These are phyloP conservation scores for Sporothrix euskadiensis DNA, from an alignment of 2,329 filamentous ascomycete species.

Conservation along the genomic window DNA sequence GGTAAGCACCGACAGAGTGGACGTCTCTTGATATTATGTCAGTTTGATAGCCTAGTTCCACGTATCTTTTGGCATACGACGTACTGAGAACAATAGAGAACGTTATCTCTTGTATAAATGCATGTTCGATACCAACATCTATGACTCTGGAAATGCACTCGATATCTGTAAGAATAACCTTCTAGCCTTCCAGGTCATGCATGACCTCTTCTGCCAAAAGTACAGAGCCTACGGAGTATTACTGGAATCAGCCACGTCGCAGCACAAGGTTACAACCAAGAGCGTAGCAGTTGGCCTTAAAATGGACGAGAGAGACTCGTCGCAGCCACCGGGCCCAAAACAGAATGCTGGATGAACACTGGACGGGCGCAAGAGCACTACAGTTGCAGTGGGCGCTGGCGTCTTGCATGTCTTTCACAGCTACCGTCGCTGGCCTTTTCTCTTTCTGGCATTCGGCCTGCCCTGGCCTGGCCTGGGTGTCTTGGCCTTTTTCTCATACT, in stretches of 20 bases:
- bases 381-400: neutral
- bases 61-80: too few relatives aligned
- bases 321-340: neutral
- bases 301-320: neutral
- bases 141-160: neutral
- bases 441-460: neutral
- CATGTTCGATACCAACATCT: neutral
- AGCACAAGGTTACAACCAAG: neutral
- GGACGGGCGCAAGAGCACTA: slow-evolving; percentile 9
- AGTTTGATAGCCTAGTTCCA: too few relatives aligned
- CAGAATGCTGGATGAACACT: slow-evolving; percentile 18
- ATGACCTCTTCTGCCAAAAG: neutral
- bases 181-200: neutral
- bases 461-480: neutral
- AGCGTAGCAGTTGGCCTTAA: neutral
- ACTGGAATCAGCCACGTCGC: neutral
- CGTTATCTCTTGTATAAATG: neutral
- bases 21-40: too few relatives aligned
- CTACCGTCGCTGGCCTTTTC: neutral
- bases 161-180: too few relatives aligned
- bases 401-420: neutral
- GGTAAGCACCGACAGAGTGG: neutral
- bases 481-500: neutral
- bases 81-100: too few relatives aligned
- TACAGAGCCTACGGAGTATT: neutral